phyloP scores from a whole-genome alignment of 306 rosid species.

The barrel medic (Medicago truncatula) region MtrunA17r5.0-ANR NC_053044.1:53530501-53531000 shows the following conservation, averaged over 20 bases:
- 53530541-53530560: neutral
- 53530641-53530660: neutral
- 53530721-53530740: neutral
- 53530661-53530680: neutral
- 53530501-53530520: neutral
- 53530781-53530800: neutral
- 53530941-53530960: constrained; percentile 1
- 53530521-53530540: neutral
- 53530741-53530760: constrained; percentile 17
- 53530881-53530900: neutral
- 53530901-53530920: constrained; percentile 13
- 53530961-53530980: constrained; percentile 10
- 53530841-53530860: neutral
- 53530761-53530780: neutral
- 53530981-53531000: neutral
- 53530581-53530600: neutral
- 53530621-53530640: neutral
- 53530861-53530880: constrained; percentile 7
- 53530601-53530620: neutral
- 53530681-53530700: constrained; percentile 19
- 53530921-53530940: neutral
- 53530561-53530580: neutral
- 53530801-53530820: neutral
- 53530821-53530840: neutral
- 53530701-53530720: constrained; percentile 6